Evolutionary conservation across 352 stramenopile species (phyloP), one percentile per base, ranked within the genome.

Genomic region (Pythium volutum): DNA sequence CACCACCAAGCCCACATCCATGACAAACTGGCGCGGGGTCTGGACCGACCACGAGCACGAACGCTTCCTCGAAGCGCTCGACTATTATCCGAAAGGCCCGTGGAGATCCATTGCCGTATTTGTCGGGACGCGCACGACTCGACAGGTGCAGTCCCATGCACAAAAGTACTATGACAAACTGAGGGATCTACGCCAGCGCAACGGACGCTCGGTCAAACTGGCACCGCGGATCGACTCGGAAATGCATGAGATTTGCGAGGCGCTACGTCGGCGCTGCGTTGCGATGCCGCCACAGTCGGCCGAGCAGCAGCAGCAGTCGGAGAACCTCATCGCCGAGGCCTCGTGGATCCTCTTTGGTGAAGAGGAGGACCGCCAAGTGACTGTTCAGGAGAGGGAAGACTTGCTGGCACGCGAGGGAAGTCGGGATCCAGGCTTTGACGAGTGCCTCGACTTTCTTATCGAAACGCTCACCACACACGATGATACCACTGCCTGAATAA

Each of bases 181-280:
- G 56, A 70, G 71, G 4, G 75, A 72, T 0, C 59, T 83, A n/a
- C 77, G 64, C 46, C 77, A 84, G 65, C 67, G 74, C 16, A 73
- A 74, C 54, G 67, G 72, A n/a, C n/a, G n/a, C n/a, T n/a, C 51
- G 51, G 11, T 22, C 9, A 4, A 25, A 18, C 53, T n/a, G n/a
- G 0, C 26, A 59, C 25, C 38, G 15, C 6, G 16, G 27, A n/a
- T 59, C 53, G 53, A 59, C 7, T 11, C 4, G 11, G 50, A 61
- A 27, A 61, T 61, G 55, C 22, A 43, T 7, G 12, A n/a, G 29
- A 61, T 61, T 29, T 61, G 55, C 33, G 25, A 31, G 26, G 22
- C 18, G 42, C 55, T 61, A 14, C 41, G 46, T 41, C 55, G 55
- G 10, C 33, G 54, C 31, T 42, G 41, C 31, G 43, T 61, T 7